Conservation (phyloP, 2,329 filamentous ascomycete genomes). For the Stagonosporopsis rhizophila region DNA sequence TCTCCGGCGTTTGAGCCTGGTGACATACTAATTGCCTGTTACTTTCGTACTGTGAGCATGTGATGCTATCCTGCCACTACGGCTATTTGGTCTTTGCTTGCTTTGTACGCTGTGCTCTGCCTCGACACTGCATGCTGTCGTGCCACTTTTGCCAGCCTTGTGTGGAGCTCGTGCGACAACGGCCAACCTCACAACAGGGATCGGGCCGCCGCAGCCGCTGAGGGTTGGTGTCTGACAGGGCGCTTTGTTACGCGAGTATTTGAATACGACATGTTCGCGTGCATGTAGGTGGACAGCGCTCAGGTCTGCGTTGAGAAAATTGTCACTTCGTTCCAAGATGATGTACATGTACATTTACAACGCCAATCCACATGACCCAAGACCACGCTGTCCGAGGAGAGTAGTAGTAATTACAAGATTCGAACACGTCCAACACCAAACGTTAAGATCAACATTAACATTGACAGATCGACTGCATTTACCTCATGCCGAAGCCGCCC, state of each 20-base stretch:
- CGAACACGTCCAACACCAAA: neutral
- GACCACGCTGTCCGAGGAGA: conserved; percentile 5
- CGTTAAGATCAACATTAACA: neutral
- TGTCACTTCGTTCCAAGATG: conserved; percentile 7
- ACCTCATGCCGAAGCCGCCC: conserved; percentile 43
- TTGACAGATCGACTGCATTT: conserved; percentile 11
- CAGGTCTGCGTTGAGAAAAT: neutral
- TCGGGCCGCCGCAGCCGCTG: neutral
- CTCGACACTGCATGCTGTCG: neutral
- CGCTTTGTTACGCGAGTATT: neutral
- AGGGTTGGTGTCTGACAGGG: neutral
- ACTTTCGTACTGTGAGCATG: neutral
- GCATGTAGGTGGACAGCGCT: neutral
- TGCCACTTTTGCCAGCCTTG: neutral
- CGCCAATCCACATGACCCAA: conserved; percentile 5
- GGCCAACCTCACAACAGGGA: neutral
- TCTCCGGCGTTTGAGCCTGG: neutral
- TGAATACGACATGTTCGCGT: neutral
- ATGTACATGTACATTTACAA: conserved; percentile 20
- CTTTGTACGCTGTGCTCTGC: neutral
- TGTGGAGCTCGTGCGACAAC: neutral
- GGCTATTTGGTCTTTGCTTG: neutral
- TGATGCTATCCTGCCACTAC: neutral
- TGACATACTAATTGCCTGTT: neutral
- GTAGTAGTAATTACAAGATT: conserved; percentile 18